Conservation (phyloP, 2,329 filamentous ascomycete genomes). For the Clonostachys rhizophaga region DNA sequence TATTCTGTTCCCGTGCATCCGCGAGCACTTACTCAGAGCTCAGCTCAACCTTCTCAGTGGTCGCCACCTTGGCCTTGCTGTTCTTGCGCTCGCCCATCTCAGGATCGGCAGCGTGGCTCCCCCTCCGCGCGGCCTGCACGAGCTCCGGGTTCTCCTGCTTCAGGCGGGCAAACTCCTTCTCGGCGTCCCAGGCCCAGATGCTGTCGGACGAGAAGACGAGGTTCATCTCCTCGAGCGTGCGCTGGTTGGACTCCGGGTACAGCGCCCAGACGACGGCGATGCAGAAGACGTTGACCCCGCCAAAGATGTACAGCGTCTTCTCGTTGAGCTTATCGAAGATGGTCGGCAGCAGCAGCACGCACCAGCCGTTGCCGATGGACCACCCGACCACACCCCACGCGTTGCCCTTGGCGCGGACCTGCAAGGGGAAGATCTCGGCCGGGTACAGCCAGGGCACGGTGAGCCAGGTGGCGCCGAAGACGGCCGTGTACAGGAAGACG, state of each 20-base stretch:
- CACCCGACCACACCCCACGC: conserved; percentile 74
- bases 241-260: conserved; percentile 70
- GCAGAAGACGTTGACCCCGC: conserved; percentile 57
- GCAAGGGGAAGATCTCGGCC: conserved; percentile 69
- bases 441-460: conserved; percentile 60
- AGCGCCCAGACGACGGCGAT: conserved; percentile 70
- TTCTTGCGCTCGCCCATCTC: conserved; percentile 7
- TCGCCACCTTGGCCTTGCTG: background rate
- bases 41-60: background rate
- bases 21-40: background rate
- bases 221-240: conserved; percentile 73
- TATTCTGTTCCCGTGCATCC: too few species aligned
- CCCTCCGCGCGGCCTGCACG: conserved; percentile 8
- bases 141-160: conserved; percentile 54
- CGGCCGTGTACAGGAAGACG: conserved; percentile 52
- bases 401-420: conserved; percentile 69
- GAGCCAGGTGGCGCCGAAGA: conserved; percentile 40
- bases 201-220: conserved; percentile 63
- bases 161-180: conserved; percentile 57
- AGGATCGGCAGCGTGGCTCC: conserved; percentile 6
- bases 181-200: conserved; percentile 68
- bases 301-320: conserved; percentile 73
- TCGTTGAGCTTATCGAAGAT: conserved; percentile 62
- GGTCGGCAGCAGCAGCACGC: conserved; percentile 45
- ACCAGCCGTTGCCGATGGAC: conserved; percentile 70